Evolutionary conservation across 306 rosid species (phyloP).

Genomic region (Trifolium subterraneum): DNA sequence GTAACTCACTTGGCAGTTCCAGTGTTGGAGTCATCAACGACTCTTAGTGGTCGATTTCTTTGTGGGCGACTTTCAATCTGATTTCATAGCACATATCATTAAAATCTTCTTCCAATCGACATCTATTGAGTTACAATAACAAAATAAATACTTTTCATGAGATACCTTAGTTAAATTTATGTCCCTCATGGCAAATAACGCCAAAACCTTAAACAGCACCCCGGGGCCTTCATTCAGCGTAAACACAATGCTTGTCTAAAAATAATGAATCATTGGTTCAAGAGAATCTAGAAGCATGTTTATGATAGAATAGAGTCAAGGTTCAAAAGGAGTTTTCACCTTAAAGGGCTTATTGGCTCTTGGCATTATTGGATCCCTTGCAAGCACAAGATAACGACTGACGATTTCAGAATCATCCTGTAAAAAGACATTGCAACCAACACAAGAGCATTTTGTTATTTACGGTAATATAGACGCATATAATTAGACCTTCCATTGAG

Average conservation of each 20-base stretch:
- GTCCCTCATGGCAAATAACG: slow-evolving; percentile 63
- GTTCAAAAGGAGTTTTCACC: slow-evolving; percentile 41
- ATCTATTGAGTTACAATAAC: slow-evolving; percentile 27
- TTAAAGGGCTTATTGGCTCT: slow-evolving; percentile 53
- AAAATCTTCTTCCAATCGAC: slow-evolving; percentile 19
- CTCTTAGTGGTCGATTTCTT: slow-evolving; percentile 61
- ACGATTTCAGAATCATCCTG: slow-evolving; percentile 63
- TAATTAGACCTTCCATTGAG: background rate
- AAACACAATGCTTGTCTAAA: slow-evolving; percentile 63
- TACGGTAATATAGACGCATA: slow-evolving; percentile 14
- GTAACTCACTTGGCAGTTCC: slow-evolving; percentile 59
- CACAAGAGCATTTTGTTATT: slow-evolving; percentile 29
- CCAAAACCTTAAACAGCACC: slow-evolving; percentile 62
- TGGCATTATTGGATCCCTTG: slow-evolving; percentile 73
- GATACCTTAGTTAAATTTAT: slow-evolving; percentile 56
- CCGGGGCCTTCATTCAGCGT: slow-evolving; percentile 63
- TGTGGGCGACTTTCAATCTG: slow-evolving; percentile 73
- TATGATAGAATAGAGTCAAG: background rate
- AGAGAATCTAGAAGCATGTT: slow-evolving; percentile 24
- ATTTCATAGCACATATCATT: slow-evolving; percentile 30
- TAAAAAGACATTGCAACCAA: slow-evolving; percentile 32
- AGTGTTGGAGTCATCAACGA: slow-evolving; percentile 60
- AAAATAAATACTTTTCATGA: slow-evolving; percentile 8
- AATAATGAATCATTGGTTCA: slow-evolving; percentile 18
- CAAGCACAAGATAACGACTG: slow-evolving; percentile 66